Conservation (phyloP, 2,329 filamentous ascomycete genomes). For the Ophiostoma australiae region DNA sequence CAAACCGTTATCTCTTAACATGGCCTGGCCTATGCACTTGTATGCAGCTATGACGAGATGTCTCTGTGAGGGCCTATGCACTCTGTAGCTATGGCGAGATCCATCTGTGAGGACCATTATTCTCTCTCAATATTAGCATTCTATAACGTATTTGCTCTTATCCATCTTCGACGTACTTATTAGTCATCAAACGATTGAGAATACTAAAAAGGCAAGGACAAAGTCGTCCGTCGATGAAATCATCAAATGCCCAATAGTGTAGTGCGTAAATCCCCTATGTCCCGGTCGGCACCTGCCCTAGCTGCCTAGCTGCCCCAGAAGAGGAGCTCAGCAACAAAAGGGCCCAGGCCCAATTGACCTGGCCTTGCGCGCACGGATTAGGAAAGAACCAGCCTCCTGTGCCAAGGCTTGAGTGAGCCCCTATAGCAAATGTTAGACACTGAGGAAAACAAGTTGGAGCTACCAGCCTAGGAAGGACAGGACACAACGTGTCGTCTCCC, state of each 20-base stretch:
- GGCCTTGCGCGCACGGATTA: background rate
- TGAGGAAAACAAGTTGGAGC: background rate
- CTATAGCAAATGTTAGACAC: background rate
- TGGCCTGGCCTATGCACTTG: background rate
- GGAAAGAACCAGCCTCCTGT: slow-evolving; percentile 4
- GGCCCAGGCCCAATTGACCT: background rate
- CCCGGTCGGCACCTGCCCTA: background rate
- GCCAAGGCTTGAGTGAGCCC: background rate
- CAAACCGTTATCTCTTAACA: too few species aligned
- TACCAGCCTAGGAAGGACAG: background rate
- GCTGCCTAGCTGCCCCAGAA: background rate
- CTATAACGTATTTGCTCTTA: background rate
- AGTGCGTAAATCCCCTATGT: background rate
- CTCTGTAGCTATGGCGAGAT: background rate
- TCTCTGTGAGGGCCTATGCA: too few species aligned
- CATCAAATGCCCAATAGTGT: background rate
- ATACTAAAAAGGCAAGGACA: background rate
- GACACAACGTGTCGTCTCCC: slow-evolving; percentile 9
- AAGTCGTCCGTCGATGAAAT: background rate
- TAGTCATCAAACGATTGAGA: background rate
- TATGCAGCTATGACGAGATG: too few species aligned
- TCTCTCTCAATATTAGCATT: background rate
- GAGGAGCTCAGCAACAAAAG: background rate
- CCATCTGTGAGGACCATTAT: background rate
- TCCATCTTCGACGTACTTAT: background rate